Conservation (phyloP, 495 filamentous ascomycete species). For the Aspergillus asperescens region DNA sequence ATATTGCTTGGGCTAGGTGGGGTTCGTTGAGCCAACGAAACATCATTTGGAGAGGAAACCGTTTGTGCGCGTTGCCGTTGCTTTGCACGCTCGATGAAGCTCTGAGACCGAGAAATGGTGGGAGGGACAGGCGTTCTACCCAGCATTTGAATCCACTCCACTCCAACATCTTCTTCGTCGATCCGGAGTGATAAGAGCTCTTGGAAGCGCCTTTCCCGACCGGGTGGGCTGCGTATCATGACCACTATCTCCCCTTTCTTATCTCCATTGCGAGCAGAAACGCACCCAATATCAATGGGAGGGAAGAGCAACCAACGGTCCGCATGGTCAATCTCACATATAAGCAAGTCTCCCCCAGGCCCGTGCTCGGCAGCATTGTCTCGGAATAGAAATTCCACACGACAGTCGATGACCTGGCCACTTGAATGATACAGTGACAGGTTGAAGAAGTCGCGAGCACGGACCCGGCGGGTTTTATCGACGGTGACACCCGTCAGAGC, state of each 20-base stretch:
- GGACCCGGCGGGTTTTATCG: conserved; percentile 67
- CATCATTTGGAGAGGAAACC: conserved; percentile 27
- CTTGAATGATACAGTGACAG: conserved; percentile 82
- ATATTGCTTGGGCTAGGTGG: conserved; percentile 51
- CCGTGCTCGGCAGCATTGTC: conserved; percentile 61
- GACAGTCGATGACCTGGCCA: conserved; percentile 82
- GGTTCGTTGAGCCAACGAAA: conserved; percentile 33
- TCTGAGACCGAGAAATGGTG: conserved; percentile 43
- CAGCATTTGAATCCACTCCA: conserved; percentile 85
- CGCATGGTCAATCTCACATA: conserved; percentile 76
- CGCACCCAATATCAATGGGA: conserved; percentile 59
- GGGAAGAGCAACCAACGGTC: conserved; percentile 88
- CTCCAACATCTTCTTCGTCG: conserved; percentile 66
- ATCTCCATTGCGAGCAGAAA: conserved; percentile 80
- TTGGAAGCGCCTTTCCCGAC: conserved; percentile 57
- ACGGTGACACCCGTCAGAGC: conserved; percentile 64
- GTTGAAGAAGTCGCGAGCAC: conserved; percentile 83
- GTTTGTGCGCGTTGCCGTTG: conserved; percentile 32
- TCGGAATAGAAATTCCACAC: conserved; percentile 79
- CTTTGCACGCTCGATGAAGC: conserved; percentile 46
- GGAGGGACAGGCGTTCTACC: conserved; percentile 74
- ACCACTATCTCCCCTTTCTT: conserved; percentile 64
- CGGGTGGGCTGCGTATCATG: conserved; percentile 63
- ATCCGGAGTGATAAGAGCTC: conserved; percentile 70
- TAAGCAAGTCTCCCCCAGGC: conserved; percentile 71